Base-by-base conservation (phyloP, 2,329 filamentous ascomycete species). In the Aspergillus sp. region DNA sequence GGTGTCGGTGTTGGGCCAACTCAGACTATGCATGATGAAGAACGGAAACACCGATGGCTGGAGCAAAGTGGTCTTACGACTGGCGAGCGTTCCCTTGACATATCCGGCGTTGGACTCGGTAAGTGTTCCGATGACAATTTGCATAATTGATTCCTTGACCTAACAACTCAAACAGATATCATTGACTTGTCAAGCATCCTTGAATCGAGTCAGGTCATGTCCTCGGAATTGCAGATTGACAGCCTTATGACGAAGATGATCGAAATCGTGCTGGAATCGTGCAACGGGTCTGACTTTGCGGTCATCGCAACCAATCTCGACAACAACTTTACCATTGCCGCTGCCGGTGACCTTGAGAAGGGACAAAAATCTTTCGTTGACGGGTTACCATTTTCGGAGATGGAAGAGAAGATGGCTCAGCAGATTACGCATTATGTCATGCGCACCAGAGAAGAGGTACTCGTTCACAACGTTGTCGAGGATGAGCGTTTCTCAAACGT, bases 401-500 rank as follows among this genome's bases (percentile, higher is more conserved):
- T 73, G 7, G 84, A 87, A 30, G 85, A 87, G 67, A 81, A 84
- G 53, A 83, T 88, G 63, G 85, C 85, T 4, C 81, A 84, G 65
- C 86, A 88, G 64, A 84, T 89, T 54, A 85, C 85, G 0, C 80
- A 87, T 48, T 89, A 89, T 70, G 83, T 85, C 2, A 78, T 89
- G 63, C 84, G 87, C 19, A 89, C 87, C 64, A 82, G 83, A 58
- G 87, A 89, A 66, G 82, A 82, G n/a, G 84, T 89, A 3, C 86
- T 89, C 54, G 79, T 88, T 13, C 85, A 86, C 58, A 88, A 88
- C 63, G 78, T 89, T 3, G 78, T 88, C 1, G 85, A 89, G 48
- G 87, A 89, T 66, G 87, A 89, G 65, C 81, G 87, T 4, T 89
- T 89, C 66, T 84, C 84, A 22, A 88, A 87, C 59, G 84, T 88